These are phyloP conservation scores for Coemansia guatemalensis DNA, from an alignment of 192 early-diverging fungal species.

Conservation along the genomic window DNA sequence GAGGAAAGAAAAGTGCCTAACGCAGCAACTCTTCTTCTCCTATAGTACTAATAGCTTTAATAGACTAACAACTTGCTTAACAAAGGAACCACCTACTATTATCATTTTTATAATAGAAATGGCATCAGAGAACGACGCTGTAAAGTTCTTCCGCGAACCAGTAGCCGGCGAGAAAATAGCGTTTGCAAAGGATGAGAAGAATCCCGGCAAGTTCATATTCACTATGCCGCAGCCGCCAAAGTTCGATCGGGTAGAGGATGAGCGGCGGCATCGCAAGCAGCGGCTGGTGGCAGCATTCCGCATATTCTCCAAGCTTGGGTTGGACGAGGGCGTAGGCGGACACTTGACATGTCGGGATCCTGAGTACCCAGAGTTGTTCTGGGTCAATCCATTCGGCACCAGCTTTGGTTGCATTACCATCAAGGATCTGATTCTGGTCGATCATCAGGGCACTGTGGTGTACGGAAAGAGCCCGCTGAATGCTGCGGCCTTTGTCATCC, in stretches of 20 bases:
- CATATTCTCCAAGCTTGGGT: conserved; percentile 57
- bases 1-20: background rate
- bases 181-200: conserved; percentile 40
- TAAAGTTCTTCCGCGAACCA: conserved; percentile 28
- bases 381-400: conserved; percentile 62
- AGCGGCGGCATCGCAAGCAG: conserved; percentile 60
- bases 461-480: conserved; percentile 55
- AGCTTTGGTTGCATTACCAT: conserved; percentile 58
- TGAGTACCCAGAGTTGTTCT: conserved; percentile 58
- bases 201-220: conserved; percentile 48
- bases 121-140: conserved; percentile 23
- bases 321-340: conserved; percentile 64
- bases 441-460: conserved; percentile 56
- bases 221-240: conserved; percentile 50
- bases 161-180: conserved; percentile 16
- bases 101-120: conserved; percentile 3
- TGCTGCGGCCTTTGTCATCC: conserved; percentile 63
- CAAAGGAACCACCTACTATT: background rate
- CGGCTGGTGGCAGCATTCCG: conserved; percentile 60
- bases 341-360: conserved; percentile 63
- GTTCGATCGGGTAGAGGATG: conserved; percentile 47
- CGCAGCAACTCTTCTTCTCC: background rate
- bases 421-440: conserved; percentile 58
- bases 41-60: background rate
- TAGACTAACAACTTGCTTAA: background rate